phyloP scores from a whole-genome alignment of 208 protist species.

The Trypanosoma lewisi region DNA sequence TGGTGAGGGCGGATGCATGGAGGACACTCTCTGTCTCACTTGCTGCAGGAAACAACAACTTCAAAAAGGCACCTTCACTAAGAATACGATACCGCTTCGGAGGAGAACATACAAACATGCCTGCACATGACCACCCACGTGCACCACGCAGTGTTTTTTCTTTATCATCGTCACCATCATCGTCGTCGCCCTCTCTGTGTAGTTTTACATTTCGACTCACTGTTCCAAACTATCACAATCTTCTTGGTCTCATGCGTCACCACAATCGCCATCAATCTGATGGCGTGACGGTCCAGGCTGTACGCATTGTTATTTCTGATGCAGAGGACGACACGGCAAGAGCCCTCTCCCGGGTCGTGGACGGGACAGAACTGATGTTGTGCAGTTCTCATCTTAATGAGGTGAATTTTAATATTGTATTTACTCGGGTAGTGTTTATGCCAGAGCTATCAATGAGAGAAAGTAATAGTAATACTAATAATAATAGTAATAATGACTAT shows the following conservation, averaged over 20 bases:
- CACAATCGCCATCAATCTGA: not conserved
- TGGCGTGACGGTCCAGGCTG: not conserved
- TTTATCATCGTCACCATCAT: too few species aligned
- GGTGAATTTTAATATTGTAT: not conserved
- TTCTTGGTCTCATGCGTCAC: not conserved
- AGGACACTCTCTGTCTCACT: not conserved
- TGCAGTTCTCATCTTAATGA: not conserved
- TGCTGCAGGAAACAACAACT: not conserved
- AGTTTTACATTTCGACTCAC: constrained; percentile 9
- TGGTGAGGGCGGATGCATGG: not conserved
- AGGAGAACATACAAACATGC: not conserved
- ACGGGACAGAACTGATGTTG: constrained; percentile 3
- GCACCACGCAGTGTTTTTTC: too few species aligned
- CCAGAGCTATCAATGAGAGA: too few species aligned
- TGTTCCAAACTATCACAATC: constrained; percentile 1
- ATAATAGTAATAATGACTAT: not conserved
- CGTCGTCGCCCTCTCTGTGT: not conserved
- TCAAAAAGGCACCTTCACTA: not conserved
- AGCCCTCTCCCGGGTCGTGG: constrained; percentile 13
- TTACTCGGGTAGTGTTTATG: constrained; percentile 11
- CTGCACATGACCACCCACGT: not conserved
- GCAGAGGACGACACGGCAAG: not conserved
- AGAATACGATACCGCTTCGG: constrained; percentile 11
- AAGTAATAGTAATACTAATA: not conserved
- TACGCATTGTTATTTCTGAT: constrained; percentile 13